Conservation (phyloP, 2,329 filamentous ascomycete genomes). For the Bipolaris bicolor region DNA sequence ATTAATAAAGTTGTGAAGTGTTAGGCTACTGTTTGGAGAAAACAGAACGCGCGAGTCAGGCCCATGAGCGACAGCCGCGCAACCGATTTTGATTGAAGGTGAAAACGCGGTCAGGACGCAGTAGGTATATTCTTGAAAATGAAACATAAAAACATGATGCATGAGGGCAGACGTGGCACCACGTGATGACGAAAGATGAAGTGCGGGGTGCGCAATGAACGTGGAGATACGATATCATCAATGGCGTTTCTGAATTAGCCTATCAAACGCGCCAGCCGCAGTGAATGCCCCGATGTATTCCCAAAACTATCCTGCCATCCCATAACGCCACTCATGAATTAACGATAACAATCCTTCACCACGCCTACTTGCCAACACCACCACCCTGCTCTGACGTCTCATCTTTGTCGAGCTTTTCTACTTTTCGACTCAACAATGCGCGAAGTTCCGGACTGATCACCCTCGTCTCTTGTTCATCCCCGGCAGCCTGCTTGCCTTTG, state of each 20-base stretch:
- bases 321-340: constrained; percentile 3
- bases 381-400: constrained; percentile 47
- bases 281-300: neutral
- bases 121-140: neutral
- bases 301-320: neutral
- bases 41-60: neutral
- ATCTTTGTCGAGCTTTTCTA: constrained; percentile 59
- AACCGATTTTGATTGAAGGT: neutral
- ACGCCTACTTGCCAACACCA: constrained; percentile 14
- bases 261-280: neutral
- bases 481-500: constrained; percentile 44
- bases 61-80: constrained; percentile 1
- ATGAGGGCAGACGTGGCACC: neutral
- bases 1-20: constrained; percentile 8
- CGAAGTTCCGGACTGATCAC: constrained; percentile 70
- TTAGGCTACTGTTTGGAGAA: constrained; percentile 7
- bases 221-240: constrained; percentile 5
- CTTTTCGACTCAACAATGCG: constrained; percentile 64
- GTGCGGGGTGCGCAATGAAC: constrained; percentile 5
- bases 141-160: neutral
- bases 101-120: neutral
- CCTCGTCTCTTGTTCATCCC: constrained; percentile 48
- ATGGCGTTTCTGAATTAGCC: neutral
- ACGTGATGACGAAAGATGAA: neutral
- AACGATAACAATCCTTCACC: neutral